These are phyloP conservation scores for Quercus wislizeni DNA, from an alignment of 306 rosid species.

Conservation along the genomic window DNA sequence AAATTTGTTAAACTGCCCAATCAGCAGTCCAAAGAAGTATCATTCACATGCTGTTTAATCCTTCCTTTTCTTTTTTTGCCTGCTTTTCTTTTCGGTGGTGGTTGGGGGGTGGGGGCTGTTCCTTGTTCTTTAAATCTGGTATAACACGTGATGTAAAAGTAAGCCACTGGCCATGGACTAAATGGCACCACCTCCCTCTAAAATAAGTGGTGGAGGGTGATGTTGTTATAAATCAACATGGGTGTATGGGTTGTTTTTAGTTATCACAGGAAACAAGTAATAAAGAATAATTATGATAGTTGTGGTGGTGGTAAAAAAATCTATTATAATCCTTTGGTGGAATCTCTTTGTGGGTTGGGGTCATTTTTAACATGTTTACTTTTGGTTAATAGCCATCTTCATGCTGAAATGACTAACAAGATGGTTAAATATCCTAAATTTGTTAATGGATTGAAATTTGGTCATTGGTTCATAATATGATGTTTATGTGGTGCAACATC, in stretches of 20 bases:
- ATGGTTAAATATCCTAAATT: not conserved
- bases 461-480: not conserved
- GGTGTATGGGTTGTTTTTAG: not conserved
- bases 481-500: not conserved
- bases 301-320: not conserved
- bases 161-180: not conserved
- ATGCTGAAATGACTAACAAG: not conserved
- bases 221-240: not conserved
- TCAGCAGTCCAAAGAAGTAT: not conserved
- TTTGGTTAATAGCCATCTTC: not conserved
- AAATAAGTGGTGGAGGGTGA: not conserved
- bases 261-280: not conserved
- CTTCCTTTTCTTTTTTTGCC: not conserved
- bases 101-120: not conserved
- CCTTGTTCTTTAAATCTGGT: too few species aligned
- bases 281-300: not conserved
- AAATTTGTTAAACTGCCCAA: not conserved
- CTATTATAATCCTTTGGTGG: not conserved
- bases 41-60: not conserved
- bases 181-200: not conserved
- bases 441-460: not conserved
- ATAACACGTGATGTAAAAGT: not conserved
- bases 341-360: not conserved
- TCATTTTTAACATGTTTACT: not conserved
- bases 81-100: not conserved